A percentile compares a stretch with the other conserved stretches of the same genome.
phyloP scores from a whole-genome alignment of 805 yeast species.

The Jamesozyma jinghongensis region DNA sequence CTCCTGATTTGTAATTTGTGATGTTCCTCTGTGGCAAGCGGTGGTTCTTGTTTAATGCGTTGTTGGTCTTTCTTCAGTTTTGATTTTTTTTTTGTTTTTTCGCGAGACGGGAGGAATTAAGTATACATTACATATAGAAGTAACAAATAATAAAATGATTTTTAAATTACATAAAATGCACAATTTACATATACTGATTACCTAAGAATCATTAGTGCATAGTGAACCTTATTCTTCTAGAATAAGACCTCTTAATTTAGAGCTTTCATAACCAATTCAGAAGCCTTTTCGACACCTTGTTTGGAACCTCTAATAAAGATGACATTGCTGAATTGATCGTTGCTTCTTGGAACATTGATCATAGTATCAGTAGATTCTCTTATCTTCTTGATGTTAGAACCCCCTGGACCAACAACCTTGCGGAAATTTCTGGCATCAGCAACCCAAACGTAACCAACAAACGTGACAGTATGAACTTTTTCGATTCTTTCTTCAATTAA shows the following conservation, averaged over 20 bases:
- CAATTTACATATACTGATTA: too few species aligned
- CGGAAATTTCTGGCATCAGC: constrained; percentile 44
- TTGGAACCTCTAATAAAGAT: constrained; percentile 53
- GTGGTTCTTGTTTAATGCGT: neutral
- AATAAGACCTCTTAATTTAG: constrained; percentile 5
- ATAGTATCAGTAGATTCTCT: constrained; percentile 50
- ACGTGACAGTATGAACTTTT: constrained; percentile 37
- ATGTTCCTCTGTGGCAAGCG: neutral
- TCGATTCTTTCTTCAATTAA: constrained; percentile 43
- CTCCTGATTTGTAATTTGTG: neutral
- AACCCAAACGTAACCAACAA: constrained; percentile 56
- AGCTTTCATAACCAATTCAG: constrained; percentile 31
- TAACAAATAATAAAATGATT: neutral
- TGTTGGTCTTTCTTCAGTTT: neutral
- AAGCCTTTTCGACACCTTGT: constrained; percentile 45
- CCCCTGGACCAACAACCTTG: constrained; percentile 68
- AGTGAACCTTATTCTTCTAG: neutral
- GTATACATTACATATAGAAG: neutral
- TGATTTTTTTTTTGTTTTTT: neutral
- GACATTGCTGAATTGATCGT: constrained; percentile 43
- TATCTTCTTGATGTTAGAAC: constrained; percentile 52
- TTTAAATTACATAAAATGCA: too few species aligned
- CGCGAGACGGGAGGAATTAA: neutral
- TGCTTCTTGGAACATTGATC: constrained; percentile 54
- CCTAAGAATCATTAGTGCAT: neutral